Conservation (phyloP, 1,139 yeast species). For the Yamadazyma diddensiae region DNA sequence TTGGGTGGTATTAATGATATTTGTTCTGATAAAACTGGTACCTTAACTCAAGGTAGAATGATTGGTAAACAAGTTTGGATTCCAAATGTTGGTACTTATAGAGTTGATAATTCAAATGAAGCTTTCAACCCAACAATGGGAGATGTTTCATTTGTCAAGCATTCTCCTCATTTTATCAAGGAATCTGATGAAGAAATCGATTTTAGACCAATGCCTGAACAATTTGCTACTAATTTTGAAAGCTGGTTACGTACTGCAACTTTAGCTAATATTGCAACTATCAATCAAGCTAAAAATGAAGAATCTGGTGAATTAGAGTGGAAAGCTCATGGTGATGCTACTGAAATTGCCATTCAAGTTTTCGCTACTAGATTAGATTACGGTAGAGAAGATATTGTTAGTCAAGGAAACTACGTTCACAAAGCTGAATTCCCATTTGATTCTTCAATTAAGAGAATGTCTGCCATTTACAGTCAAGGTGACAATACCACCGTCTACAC, state of each 20-base stretch:
- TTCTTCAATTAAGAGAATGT: constrained; percentile 73
- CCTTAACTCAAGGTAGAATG: constrained; percentile 80
- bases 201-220: constrained; percentile 22
- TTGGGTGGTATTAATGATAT: constrained; percentile 78
- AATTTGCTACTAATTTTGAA: constrained; percentile 26
- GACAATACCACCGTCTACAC: constrained; percentile 53
- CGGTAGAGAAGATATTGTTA: constrained; percentile 42
- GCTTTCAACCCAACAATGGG: constrained; percentile 78
- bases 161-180: constrained; percentile 39
- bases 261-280: constrained; percentile 69
- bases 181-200: constrained; percentile 39
- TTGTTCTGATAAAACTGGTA: constrained; percentile 83
- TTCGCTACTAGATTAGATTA: constrained; percentile 57
- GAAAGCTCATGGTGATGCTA: constrained; percentile 83
- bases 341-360: constrained; percentile 80
- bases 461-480: constrained; percentile 47
- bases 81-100: constrained; percentile 69
- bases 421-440: constrained; percentile 75
- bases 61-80: constrained; percentile 71
- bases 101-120: constrained; percentile 58
- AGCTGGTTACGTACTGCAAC: constrained; percentile 61
- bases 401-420: constrained; percentile 33
- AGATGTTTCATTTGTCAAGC: constrained; percentile 37
- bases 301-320: constrained; percentile 28
- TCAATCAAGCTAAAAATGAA: constrained; percentile 39